Evolutionary conservation across 495 filamentous ascomycete genomes (phyloP), one percentile per base, ranked within the genome.

Genomic region (Podospora comata): DNA sequence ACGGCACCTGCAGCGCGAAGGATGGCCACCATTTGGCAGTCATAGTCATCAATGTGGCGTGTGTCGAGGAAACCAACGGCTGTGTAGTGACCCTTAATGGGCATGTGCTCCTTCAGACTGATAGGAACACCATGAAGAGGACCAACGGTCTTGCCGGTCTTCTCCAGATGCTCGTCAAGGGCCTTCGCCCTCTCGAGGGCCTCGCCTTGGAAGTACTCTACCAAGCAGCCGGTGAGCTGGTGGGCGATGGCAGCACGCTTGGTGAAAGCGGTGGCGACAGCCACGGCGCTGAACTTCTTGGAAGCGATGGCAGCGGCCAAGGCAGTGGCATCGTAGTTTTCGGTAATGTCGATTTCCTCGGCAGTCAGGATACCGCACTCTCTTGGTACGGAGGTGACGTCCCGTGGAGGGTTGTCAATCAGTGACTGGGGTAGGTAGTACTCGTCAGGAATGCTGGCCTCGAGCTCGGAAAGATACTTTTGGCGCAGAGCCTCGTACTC

Each of bases 81-180:
- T 2, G 86, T 77, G 74, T 89, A 85, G 11, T 84, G 76, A 19
- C 86, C 88, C 55, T 76, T 71, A 2, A 92, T 69, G 58, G 86
- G 79, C 80, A 92, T 90, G 59, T 83, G 82, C 70, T 92, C 89
- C 74, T 92, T 90, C 44, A 90, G 73, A 3, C 81, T 82, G 57
- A 92, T 80, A 4, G 90, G 89, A 13, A 93, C 81, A 20, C 90
- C 90, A 71, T 91, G 89, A 0, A 92, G 77, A 0, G 87, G 85
- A 2, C 89, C 89, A 32, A 88, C 70, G 0, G 83, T 81, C 32
- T 76, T 81, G 27, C 85, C 85, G 23, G 83, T 85, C 60, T 70
- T 78, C 30, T 79, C 70, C 68, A 85, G 65, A 26, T 75, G 80
- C 26, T 76, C 72, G 72, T 92, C 90, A 5, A 92, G 81, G 30